Percentiles rank a stretch among this genome's conserved stretches.
These are phyloP conservation scores for Cordyceps sp. DNA, from an alignment of 2,329 filamentous ascomycete genomes.

Conservation along the genomic window DNA sequence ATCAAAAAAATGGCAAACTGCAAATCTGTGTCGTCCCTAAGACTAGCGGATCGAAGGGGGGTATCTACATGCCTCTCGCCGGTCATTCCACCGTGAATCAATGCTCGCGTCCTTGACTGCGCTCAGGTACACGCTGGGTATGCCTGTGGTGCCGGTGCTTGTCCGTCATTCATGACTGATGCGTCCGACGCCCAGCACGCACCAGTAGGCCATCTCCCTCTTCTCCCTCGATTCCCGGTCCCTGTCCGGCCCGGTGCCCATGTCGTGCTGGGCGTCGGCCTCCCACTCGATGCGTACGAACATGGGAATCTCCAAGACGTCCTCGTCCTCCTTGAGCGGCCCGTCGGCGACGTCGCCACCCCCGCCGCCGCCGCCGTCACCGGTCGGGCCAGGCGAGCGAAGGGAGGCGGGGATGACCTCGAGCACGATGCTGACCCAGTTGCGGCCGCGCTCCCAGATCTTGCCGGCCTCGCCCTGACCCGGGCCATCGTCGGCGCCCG, in stretches of 20 bases:
- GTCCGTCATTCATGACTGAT: slow-evolving; percentile 44
- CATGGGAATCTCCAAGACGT: slow-evolving; percentile 74
- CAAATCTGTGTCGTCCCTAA: too few species aligned
- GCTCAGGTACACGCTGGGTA: too few species aligned
- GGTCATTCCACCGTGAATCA: too few species aligned
- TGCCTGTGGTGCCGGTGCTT: too few species aligned
- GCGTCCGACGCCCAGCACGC: slow-evolving; percentile 72
- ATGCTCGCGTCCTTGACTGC: too few species aligned
- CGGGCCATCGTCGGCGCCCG: slow-evolving; percentile 17
- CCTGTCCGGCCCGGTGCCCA: slow-evolving; percentile 33
- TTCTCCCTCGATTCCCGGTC: slow-evolving; percentile 55
- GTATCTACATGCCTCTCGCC: too few species aligned
- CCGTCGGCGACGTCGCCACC: slow-evolving; percentile 24
- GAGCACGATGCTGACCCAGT: slow-evolving; percentile 88
- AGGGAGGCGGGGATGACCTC: slow-evolving; percentile 62
- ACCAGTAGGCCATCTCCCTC: slow-evolving; percentile 90
- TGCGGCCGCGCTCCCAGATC: slow-evolving; percentile 86
- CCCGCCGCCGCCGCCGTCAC: slow-evolving; percentile 8
- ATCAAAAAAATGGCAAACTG: too few species aligned
- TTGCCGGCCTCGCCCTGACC: slow-evolving; percentile 69
- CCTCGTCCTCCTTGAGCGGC: slow-evolving; percentile 41
- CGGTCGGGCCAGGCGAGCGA: slow-evolving; percentile 18
- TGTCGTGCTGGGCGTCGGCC: slow-evolving; percentile 48
- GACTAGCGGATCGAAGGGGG: too few species aligned
- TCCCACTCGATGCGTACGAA: slow-evolving; percentile 91